Percentiles rank a stretch among this genome's conserved stretches.
Evolutionary conservation across 495 filamentous ascomycete genomes (phyloP).

Genomic region (Penicillium samsonianum): DNA sequence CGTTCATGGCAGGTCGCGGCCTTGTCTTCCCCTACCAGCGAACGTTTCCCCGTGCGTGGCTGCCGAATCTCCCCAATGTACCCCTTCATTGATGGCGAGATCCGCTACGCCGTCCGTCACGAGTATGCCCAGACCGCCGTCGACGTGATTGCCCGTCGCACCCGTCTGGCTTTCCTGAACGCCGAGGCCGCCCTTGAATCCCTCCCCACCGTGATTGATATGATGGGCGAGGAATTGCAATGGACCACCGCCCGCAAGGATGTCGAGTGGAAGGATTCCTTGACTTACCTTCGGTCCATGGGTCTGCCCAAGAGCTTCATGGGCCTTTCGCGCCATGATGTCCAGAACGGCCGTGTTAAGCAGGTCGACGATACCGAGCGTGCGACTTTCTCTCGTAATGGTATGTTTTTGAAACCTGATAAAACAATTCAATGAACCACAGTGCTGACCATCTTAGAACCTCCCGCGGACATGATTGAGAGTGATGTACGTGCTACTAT

Average conservation of each 20-base stretch:
- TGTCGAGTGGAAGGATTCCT: constrained; percentile 80
- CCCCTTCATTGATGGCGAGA: constrained; percentile 95
- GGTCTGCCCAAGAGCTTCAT: constrained; percentile 79
- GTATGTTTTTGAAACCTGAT: constrained; percentile 41
- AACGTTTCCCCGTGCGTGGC: constrained; percentile 86
- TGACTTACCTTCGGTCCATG: constrained; percentile 80
- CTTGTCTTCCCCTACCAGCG: constrained; percentile 75
- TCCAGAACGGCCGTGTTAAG: constrained; percentile 74
- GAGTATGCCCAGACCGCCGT: constrained; percentile 95
- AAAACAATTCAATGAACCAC: not conserved
- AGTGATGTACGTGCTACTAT: constrained; percentile 37
- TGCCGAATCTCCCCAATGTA: constrained; percentile 80
- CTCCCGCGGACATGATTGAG: constrained; percentile 57
- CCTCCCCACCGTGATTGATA: constrained; percentile 83
- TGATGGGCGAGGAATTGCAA: constrained; percentile 86
- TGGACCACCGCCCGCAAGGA: constrained; percentile 79
- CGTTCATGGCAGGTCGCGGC: constrained; percentile 94
- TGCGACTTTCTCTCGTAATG: constrained; percentile 74
- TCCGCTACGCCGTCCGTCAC: constrained; percentile 84
- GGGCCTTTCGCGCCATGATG: constrained; percentile 67
- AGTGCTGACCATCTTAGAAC: constrained; percentile 49
- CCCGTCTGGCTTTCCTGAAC: constrained; percentile 89
- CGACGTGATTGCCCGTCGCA: constrained; percentile 87
- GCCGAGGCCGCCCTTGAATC: constrained; percentile 93
- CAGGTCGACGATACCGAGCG: constrained; percentile 68